Percentiles rank a stretch among this genome's conserved stretches.
Evolutionary conservation across 2,329 filamentous ascomycete species (phyloP).

Genomic region (Sclerotinia sclerotiorum): DNA sequence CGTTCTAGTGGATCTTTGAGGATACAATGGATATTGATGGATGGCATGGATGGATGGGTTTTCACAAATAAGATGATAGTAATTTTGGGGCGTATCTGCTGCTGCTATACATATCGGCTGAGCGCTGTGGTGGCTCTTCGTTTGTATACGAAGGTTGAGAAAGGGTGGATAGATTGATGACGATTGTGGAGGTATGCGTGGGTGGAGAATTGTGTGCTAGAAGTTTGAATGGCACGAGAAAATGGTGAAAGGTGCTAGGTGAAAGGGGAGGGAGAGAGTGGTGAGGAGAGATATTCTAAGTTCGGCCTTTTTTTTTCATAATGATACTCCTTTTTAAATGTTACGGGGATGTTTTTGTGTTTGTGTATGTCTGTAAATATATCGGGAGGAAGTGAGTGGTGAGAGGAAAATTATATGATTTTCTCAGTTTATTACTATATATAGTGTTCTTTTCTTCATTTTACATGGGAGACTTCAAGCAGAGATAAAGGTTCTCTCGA

Average conservation of each 20-base stretch:
- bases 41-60: slow-evolving; percentile 12
- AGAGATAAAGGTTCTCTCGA: neutral
- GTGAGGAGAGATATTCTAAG: slow-evolving; percentile 9
- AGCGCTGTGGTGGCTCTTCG: neutral
- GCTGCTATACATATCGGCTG: neutral
- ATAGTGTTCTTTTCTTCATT: too few relatives aligned
- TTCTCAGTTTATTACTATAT: too few relatives aligned
- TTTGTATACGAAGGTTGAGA: neutral
- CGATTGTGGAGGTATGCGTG: neutral
- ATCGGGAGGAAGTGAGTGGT: too few relatives aligned
- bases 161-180: neutral
- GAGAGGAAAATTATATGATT: too few relatives aligned
- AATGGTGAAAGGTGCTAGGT: neutral
- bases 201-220: neutral
- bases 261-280: neutral
- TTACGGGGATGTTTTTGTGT: neutral
- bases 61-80: slow-evolving; percentile 18
- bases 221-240: neutral
- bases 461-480: neutral
- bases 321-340: slow-evolving; percentile 19
- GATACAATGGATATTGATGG: slow-evolving; percentile 18
- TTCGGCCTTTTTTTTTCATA: slow-evolving; percentile 17
- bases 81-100: slow-evolving; percentile 4
- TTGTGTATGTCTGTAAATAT: neutral
- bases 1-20: slow-evolving; percentile 8